Base-by-base conservation (phyloP, 257 asterid species). In the Perilla frutescens region DNA sequence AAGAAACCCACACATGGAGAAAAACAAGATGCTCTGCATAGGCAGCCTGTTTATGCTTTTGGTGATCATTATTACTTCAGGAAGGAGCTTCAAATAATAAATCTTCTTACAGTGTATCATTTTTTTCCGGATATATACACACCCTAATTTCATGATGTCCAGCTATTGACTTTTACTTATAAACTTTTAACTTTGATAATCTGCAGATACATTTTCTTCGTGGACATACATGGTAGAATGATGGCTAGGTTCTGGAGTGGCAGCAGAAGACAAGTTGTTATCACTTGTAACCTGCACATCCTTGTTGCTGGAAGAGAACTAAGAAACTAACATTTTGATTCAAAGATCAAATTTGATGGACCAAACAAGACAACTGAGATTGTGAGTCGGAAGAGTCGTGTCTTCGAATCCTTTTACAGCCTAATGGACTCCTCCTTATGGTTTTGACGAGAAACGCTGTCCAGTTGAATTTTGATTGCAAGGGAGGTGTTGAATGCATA, bases 41-140 rank as follows among this genome's bases (percentile, higher is more conserved):
- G 79, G 80, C 91, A 86, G 80, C 76, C 84, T 12, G 90, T 80
- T 32, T 92, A 86, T 77, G 83, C 96, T 37, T 92, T 95, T 51
- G 98, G 97, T 15, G 98, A 95, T 77, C 87, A 92, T 84, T 95
- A 92, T 80, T 81, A 89, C 84, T 86, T 90, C 82, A 80, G 99
- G 76, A 95, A 92, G 86, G 99, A 95, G 80, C 96, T 95, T 45
- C 81, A 83, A 73, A 87, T 95, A 80, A 60, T 89, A 57, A 95
- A 92, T 84, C 98, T 87, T 72, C 84, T 90, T 12, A 89, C 98
- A 0, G 97, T 97, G 99, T 92, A 87, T 32, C 62, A 43, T 50
- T 45, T 53, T 36, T 54, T 66, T 44, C 41, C 61, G 31, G 12
- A 47, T 43, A 4, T 62, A 53, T 50, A 62, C 69, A 9, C 37